Conservation (phyloP, 2,329 filamentous ascomycete genomes). For the Piedraia hortae region DNA sequence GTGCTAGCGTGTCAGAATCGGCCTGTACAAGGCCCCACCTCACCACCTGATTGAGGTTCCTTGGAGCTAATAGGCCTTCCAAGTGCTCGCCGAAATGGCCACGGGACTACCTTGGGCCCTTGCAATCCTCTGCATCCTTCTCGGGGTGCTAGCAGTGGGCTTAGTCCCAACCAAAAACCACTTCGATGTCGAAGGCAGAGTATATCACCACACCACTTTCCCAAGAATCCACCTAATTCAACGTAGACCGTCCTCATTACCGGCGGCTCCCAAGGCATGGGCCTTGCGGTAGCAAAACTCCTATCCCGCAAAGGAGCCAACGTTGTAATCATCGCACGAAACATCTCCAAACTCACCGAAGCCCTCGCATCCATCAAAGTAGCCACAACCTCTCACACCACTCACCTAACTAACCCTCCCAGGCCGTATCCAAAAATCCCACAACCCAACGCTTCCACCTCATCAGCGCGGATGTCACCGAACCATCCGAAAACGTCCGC, state of each 20-base stretch:
- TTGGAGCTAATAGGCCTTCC: too few species aligned
- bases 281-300: conserved; percentile 42
- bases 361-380: conserved; percentile 32
- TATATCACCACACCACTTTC: conserved; percentile 16
- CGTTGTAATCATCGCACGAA: conserved; percentile 61
- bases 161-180: conserved; percentile 40
- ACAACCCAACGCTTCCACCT: conserved; percentile 50
- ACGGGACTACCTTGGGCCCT: conserved; percentile 13
- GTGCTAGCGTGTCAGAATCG: too few species aligned
- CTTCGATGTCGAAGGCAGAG: conserved; percentile 64
- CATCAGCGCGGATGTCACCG: conserved; percentile 59
- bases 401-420: too few species aligned
- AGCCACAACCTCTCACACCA: neutral
- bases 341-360: conserved; percentile 41
- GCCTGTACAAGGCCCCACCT: too few species aligned
- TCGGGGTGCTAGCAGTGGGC: conserved; percentile 26
- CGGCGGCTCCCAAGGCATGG: conserved; percentile 82
- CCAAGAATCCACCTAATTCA: conserved; percentile 1
- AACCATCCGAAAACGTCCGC: conserved; percentile 37
- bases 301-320: conserved; percentile 65
- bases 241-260: conserved; percentile 62
- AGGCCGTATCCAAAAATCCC: conserved; percentile 38
- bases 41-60: too few species aligned
- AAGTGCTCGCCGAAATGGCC: too few species aligned
- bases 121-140: conserved; percentile 11